Conservation (phyloP, 73 alveolate species). For the Breviolum minutum region DNA sequence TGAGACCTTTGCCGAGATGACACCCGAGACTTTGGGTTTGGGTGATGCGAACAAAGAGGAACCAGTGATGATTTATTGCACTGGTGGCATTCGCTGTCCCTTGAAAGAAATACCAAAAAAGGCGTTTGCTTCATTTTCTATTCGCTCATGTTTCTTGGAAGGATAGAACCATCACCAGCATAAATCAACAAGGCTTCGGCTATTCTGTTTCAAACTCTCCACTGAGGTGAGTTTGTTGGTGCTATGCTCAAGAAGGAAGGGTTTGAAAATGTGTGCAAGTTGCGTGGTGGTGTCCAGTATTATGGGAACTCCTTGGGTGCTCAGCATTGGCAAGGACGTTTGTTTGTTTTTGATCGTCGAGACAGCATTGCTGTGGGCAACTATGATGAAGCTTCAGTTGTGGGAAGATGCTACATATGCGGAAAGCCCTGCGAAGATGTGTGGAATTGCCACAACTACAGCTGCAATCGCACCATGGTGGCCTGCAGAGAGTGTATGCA, state of each 20-base stretch:
- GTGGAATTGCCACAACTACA: conserved; percentile 35
- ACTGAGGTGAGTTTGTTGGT: conserved; percentile 33
- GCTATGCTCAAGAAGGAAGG: conserved; percentile 42
- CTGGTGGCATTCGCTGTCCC: conserved; percentile 42
- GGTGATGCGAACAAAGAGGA: conserved; percentile 41
- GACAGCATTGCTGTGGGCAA: conserved; percentile 41
- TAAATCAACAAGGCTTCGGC: too few relatives aligned
- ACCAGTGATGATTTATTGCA: conserved; percentile 17
- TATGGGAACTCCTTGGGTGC: not conserved
- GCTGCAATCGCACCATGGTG: conserved; percentile 37
- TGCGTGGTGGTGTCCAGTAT: conserved; percentile 17
- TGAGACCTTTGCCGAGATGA: conserved; percentile 36
- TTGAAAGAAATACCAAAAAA: not conserved
- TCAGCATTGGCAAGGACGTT: conserved; percentile 13
- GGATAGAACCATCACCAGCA: too few relatives aligned
- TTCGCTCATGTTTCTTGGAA: too few relatives aligned
- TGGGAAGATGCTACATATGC: not conserved
- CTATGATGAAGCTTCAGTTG: conserved; percentile 10
- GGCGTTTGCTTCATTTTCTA: too few relatives aligned
- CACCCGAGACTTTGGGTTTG: conserved; percentile 40
- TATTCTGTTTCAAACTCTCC: not conserved
- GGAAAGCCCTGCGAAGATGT: conserved; percentile 30
- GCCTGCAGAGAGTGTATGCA: conserved; percentile 11
- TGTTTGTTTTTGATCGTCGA: conserved; percentile 35
- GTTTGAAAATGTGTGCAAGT: not conserved